These are phyloP conservation scores for Mentha longifolia DNA, from an alignment of 257 asterid species.

Conservation along the genomic window DNA sequence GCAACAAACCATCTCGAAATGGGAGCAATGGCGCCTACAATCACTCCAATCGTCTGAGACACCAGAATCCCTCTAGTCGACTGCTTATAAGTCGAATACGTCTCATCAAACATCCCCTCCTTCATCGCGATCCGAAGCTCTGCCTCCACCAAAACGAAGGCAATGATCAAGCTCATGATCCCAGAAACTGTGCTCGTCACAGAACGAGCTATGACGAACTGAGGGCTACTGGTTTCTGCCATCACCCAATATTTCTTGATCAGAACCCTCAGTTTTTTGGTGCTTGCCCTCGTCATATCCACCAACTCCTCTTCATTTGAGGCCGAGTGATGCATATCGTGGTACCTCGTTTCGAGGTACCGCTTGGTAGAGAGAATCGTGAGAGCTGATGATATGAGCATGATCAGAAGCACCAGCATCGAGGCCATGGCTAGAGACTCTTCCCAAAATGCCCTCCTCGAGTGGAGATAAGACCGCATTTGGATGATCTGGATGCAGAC, in stretches of 20 bases:
- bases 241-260: constrained; percentile 51
- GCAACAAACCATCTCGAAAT: constrained; percentile 40
- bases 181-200: constrained; percentile 42
- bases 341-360: constrained; percentile 40
- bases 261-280: constrained; percentile 34
- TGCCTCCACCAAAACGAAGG: constrained; percentile 38
- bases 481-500: constrained; percentile 40
- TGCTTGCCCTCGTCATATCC: constrained; percentile 27
- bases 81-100: constrained; percentile 40
- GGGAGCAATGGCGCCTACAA: constrained; percentile 46
- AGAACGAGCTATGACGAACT: constrained; percentile 54
- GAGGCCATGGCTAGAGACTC: neutral
- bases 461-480: constrained; percentile 29
- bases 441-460: neutral
- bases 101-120: neutral
- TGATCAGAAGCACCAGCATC: constrained; percentile 36
- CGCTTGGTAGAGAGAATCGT: constrained; percentile 37
- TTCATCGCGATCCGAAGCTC: constrained; percentile 25
- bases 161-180: constrained; percentile 34
- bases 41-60: constrained; percentile 42
- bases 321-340: constrained; percentile 35
- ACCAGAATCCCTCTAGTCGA: constrained; percentile 37
- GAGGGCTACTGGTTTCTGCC: constrained; percentile 53
- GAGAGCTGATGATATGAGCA: constrained; percentile 39
- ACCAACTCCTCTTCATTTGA: constrained; percentile 36